A percentile compares a stretch with the other conserved stretches of the same genome.
These are phyloP conservation scores for Hanseniaspora vineae DNA, from an alignment of 805 yeast genomes.

Conservation along the genomic window DNA sequence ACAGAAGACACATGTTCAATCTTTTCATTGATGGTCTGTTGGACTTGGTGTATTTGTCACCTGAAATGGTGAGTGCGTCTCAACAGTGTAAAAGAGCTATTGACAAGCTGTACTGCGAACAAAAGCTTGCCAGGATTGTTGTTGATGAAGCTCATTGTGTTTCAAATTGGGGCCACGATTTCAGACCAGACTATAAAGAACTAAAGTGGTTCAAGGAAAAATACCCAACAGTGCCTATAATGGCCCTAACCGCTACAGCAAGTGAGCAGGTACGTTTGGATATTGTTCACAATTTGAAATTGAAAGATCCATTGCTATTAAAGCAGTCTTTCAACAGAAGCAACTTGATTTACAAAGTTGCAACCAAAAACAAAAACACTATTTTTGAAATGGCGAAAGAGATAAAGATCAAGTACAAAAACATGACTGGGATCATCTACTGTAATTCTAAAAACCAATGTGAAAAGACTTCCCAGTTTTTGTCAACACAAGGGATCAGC, in stretches of 20 bases:
- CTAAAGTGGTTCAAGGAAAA: slow-evolving; percentile 57
- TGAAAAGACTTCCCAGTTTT: slow-evolving; percentile 59
- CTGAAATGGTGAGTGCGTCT: slow-evolving; percentile 84
- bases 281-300: slow-evolving; percentile 62
- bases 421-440: slow-evolving; percentile 77
- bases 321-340: slow-evolving; percentile 89
- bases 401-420: slow-evolving; percentile 36
- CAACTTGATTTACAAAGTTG: slow-evolving; percentile 68
- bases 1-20: slow-evolving; percentile 48
- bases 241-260: slow-evolving; percentile 97
- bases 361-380: slow-evolving; percentile 44
- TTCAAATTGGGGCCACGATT: slow-evolving; percentile 98
- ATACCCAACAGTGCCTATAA: slow-evolving; percentile 74
- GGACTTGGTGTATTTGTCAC: slow-evolving; percentile 76
- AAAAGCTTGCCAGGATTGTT: slow-evolving; percentile 67
- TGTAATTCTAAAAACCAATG: slow-evolving; percentile 86
- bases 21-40: slow-evolving; percentile 52
- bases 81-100: slow-evolving; percentile 54
- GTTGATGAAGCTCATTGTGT: slow-evolving; percentile 98
- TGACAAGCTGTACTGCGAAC: slow-evolving; percentile 37
- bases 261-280: slow-evolving; percentile 81
- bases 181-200: slow-evolving; percentile 87
- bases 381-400: slow-evolving; percentile 47
- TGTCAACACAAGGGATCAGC: slow-evolving; percentile 47
- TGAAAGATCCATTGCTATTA: slow-evolving; percentile 48